These are phyloP conservation scores for Syzygium aqueum DNA, from an alignment of 345 rosid genomes.

Conservation along the genomic window DNA sequence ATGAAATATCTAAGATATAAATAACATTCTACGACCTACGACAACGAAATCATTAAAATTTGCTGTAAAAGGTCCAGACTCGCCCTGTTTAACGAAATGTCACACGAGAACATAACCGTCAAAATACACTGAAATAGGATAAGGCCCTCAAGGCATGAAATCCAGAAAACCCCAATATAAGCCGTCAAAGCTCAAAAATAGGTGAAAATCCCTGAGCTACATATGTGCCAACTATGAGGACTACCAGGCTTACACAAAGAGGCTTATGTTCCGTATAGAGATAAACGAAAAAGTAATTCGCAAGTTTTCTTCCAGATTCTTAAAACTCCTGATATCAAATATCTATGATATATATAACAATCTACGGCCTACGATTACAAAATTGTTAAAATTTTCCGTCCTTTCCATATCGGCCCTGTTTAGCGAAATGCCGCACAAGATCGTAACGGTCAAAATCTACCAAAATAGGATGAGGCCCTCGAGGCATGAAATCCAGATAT, in stretches of 20 bases:
- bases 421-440: background rate
- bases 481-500: background rate
- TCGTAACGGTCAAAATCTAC: background rate
- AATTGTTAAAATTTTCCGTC: background rate
- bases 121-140: background rate
- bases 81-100: background rate
- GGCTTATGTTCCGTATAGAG: background rate
- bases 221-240: background rate
- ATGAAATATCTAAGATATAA: background rate
- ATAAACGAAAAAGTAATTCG: background rate
- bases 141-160: background rate
- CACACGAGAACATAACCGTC: background rate
- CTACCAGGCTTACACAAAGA: background rate
- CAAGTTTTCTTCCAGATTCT: background rate
- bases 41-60: background rate
- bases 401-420: background rate
- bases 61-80: background rate
- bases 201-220: background rate
- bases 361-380: background rate
- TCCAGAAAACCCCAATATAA: background rate
- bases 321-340: background rate
- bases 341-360: background rate
- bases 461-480: background rate
- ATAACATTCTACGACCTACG: background rate
- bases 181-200: background rate